Evolutionary conservation across 192 early-diverging fungal species (phyloP).

Genomic region (Cetraspora pellucida): DNA sequence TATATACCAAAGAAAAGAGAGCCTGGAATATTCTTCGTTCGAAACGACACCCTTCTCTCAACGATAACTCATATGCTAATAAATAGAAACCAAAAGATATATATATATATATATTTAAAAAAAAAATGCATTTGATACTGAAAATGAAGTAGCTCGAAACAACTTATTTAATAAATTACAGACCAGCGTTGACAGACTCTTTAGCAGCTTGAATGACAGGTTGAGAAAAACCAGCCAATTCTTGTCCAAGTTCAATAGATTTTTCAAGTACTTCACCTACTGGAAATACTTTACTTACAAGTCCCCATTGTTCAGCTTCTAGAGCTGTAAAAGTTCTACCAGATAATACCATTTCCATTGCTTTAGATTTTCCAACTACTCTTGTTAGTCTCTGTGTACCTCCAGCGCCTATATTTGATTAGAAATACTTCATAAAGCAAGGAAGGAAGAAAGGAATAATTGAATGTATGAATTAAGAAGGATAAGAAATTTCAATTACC

Average conservation of each 20-base stretch:
- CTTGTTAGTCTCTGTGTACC: conserved; percentile 84
- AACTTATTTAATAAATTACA: not conserved
- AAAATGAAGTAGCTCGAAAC: not conserved
- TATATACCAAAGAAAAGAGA: conserved; percentile 72
- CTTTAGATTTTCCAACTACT: conserved; percentile 96
- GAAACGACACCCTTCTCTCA: conserved; percentile 82
- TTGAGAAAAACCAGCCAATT: conserved; percentile 84
- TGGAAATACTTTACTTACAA: conserved; percentile 91
- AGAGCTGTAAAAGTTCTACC: conserved; percentile 83
- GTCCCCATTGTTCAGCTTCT: conserved; percentile 82
- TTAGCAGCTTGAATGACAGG: conserved; percentile 92
- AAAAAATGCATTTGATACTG: not conserved
- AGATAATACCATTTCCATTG: conserved; percentile 95
- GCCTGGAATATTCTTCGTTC: conserved; percentile 95
- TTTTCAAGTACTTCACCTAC: conserved; percentile 85
- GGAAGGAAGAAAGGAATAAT: conserved; percentile 45
- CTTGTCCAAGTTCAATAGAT: conserved; percentile 84
- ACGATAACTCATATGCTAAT: conserved; percentile 82
- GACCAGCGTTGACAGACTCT: conserved; percentile 92
- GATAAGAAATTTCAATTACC: conserved; percentile 46
- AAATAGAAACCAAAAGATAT: conserved; percentile 1
- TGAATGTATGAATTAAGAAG: not conserved
- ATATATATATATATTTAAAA: not conserved
- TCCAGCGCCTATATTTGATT: conserved; percentile 56
- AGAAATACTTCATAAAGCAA: not conserved